Evolutionary conservation across 2,329 filamentous ascomycete species (phyloP), one percentile per base, ranked within the genome.

Genomic region (Xylariaceae sp.): DNA sequence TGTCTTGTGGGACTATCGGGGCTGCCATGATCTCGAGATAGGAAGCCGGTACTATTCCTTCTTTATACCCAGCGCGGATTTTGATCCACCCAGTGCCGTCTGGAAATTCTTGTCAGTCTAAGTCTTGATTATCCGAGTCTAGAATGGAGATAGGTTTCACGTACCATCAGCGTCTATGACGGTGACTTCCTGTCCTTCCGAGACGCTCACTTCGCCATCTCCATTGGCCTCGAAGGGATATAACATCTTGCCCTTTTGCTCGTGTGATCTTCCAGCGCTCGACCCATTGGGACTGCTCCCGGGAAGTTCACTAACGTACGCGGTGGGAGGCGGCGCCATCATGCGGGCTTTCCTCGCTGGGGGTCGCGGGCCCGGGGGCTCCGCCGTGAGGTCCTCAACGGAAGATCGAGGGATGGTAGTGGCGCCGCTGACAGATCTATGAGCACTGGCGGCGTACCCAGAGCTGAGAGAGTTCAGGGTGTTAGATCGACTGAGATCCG

Each of bases 41-140:
- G 6, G 86, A 81, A 6, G 91, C 82, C 1, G 94, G 94, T 1
- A 99, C 92, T 22, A 97, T 79, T 36, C 94, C 94, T 72, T 93
- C 87, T 60, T 85, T 84, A 60, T 80, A 81, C 16, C 87, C 88
- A 33, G 81, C 79, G 47, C 88, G 87, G 53, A 99, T 84, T 69
- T 88, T 93, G 62, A 90, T 82, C 94, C 94, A 99, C 40, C 94
- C 94, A 39, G 87, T 86, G 53, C 93, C 93, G 71, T 96, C 93
- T 96, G 61, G 19, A 31, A 45, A 45, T 28, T 19, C 22, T 41
- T 47, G 56, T 70, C 60, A 74, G 71, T 60, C 63, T 66, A 47
- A 48, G 54, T 54, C 4, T 28, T 28, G 22, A 28, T 28, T 28
- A 28, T 45, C 18, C 44, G 38, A 10, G 47, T 42, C 22, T 9